Evolutionary conservation across 305 asterid species (phyloP).

Genomic region (Ruellia speciosa): DNA sequence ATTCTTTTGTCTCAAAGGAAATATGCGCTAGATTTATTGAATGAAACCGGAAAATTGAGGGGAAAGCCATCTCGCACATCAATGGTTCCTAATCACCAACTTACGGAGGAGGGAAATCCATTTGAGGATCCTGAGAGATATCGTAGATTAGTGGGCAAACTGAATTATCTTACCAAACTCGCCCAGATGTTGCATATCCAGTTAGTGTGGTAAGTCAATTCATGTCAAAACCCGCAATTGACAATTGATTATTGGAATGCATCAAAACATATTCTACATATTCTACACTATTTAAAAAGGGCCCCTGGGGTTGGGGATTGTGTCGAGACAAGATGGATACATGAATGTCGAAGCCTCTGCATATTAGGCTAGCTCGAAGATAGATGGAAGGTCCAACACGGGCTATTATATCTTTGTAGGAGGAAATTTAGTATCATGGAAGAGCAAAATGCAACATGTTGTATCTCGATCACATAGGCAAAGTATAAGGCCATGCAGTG

Average conservation of each 20-base stretch:
- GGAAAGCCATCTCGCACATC: no score
- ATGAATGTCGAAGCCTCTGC: neutral
- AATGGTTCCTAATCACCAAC: no score
- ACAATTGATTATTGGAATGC: neutral
- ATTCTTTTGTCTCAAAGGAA: no score
- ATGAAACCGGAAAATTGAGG: neutral
- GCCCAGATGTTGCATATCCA: neutral
- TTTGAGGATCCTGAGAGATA: no score
- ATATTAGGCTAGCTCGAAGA: neutral
- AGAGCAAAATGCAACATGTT: neutral
- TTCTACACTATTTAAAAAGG: no score
- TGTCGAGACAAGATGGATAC: no score
- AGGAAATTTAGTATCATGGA: neutral
- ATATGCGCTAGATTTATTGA: neutral
- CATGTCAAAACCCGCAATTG: neutral
- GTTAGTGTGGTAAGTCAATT: neutral
- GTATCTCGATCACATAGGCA: neutral
- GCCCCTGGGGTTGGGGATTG: neutral
- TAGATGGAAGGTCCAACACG: neutral
- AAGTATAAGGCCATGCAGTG: no score
- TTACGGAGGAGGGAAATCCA: no score
- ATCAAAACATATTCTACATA: no score
- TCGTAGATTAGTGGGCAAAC: neutral
- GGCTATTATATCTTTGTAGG: neutral
- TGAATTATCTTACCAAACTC: neutral